Evolutionary conservation across 805 yeast species (phyloP).

Genomic region (Cyberlindnera maclurae): DNA sequence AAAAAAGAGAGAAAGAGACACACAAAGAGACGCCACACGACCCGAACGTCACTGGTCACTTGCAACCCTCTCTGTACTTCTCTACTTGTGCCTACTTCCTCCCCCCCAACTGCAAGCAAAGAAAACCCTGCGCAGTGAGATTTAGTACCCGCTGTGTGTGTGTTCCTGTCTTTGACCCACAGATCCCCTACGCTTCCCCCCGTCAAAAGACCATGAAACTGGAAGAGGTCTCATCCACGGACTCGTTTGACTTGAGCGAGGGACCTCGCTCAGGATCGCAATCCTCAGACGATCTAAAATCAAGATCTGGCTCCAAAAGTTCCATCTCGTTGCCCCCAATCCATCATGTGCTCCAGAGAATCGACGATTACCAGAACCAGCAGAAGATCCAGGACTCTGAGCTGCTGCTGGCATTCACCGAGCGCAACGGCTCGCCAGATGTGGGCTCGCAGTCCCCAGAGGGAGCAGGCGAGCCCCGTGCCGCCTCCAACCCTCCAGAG

Average conservation of each 20-base stretch:
- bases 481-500: neutral
- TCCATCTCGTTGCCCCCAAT: constrained; percentile 20
- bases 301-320: constrained; percentile 1
- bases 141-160: no score
- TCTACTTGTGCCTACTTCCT: no score
- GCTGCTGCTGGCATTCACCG: constrained; percentile 19
- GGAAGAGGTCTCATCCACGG: no score
- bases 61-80: no score
- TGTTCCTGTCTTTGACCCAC: no score
- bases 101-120: no score
- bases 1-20: no score
- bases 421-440: constrained; percentile 6
- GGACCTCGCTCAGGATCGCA: neutral
- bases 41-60: no score
- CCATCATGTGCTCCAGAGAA: constrained; percentile 18
- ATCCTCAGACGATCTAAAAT: neutral
- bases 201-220: no score
- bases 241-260: neutral
- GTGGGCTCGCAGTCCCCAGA: neutral
- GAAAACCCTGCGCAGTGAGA: no score
- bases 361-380: constrained; percentile 23
- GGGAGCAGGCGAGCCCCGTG: neutral
- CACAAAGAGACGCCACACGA: no score
- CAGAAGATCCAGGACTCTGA: constrained; percentile 25
- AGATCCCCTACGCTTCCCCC: no score